phyloP scores from a whole-genome alignment of 768 basidiomycete species.

The Naganishia kalamii region DNA sequence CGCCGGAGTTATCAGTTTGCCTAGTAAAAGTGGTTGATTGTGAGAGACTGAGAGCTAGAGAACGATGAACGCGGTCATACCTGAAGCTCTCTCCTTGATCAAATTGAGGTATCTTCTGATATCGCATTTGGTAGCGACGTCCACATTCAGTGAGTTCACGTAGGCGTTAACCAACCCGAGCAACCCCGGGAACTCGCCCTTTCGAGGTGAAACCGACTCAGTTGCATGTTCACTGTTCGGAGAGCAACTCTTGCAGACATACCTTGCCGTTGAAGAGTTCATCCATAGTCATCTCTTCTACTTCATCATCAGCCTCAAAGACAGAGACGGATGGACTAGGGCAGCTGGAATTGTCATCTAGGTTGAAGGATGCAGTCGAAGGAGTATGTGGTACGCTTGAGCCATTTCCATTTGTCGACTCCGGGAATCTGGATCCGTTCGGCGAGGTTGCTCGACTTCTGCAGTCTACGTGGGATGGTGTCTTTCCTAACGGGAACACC shows the following conservation, averaged over 20 bases:
- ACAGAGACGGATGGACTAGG: neutral
- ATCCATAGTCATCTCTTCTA: conserved; percentile 82
- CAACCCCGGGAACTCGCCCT: conserved; percentile 73
- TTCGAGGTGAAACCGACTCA: neutral
- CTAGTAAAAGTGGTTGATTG: conserved; percentile 47
- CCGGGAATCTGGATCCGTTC: conserved; percentile 36
- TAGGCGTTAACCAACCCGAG: conserved; percentile 75
- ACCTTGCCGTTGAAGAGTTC: conserved; percentile 95
- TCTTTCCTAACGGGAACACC: conserved; percentile 59
- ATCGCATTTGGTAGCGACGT: conserved; percentile 55
- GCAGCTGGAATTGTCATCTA: neutral
- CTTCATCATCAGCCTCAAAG: conserved; percentile 54
- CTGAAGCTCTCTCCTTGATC: conserved; percentile 69
- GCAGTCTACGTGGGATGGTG: conserved; percentile 37
- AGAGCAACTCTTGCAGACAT: conserved; percentile 14
- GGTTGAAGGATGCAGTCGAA: conserved; percentile 3
- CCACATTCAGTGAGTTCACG: conserved; percentile 75
- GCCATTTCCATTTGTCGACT: conserved; percentile 29
- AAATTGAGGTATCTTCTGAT: conserved; percentile 75
- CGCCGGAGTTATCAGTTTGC: conserved; percentile 74
- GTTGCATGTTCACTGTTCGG: too few relatives aligned
- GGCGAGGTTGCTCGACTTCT: conserved; percentile 29
- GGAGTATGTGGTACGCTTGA: conserved; percentile 11
- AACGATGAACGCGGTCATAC: conserved; percentile 50
- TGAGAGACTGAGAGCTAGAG: neutral